These are phyloP conservation scores for Eimeria zaria DNA, from an alignment of 169 alveolate species.

Conservation along the genomic window DNA sequence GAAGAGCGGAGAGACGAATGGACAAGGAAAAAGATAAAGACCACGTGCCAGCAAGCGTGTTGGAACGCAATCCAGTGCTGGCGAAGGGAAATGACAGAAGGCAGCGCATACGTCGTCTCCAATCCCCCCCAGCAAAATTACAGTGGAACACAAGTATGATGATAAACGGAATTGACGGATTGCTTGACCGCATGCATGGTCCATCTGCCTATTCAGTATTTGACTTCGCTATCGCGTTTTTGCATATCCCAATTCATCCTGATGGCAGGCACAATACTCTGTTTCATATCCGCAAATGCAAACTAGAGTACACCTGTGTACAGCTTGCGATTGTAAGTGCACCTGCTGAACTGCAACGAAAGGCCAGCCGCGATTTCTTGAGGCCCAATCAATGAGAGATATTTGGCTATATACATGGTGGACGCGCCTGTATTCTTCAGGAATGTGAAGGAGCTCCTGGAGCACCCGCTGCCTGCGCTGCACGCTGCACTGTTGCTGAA, in stretches of 20 bases:
- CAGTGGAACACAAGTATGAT: background rate
- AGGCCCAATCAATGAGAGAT: background rate
- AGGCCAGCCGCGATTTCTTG: background rate
- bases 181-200: background rate
- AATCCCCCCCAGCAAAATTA: background rate
- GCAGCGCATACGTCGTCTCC: background rate
- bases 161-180: background rate
- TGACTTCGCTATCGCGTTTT: background rate
- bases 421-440: too few relatives aligned
- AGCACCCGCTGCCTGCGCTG: too few relatives aligned
- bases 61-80: background rate
- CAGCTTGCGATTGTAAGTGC: background rate
- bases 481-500: too few relatives aligned
- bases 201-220: background rate
- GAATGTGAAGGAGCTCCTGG: too few relatives aligned
- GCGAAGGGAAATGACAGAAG: background rate
- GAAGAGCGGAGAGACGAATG: too few relatives aligned
- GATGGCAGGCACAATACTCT: background rate
- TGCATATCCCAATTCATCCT: background rate
- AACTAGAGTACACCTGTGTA: background rate
- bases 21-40: background rate
- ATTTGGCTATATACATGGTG: too few relatives aligned
- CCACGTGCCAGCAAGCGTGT: too few relatives aligned
- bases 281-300: background rate
- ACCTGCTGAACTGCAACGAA: background rate